Evolutionary conservation across 352 stramenopile species (phyloP), one percentile per base, ranked within the genome.

Genomic region (Phytophthora citricola): DNA sequence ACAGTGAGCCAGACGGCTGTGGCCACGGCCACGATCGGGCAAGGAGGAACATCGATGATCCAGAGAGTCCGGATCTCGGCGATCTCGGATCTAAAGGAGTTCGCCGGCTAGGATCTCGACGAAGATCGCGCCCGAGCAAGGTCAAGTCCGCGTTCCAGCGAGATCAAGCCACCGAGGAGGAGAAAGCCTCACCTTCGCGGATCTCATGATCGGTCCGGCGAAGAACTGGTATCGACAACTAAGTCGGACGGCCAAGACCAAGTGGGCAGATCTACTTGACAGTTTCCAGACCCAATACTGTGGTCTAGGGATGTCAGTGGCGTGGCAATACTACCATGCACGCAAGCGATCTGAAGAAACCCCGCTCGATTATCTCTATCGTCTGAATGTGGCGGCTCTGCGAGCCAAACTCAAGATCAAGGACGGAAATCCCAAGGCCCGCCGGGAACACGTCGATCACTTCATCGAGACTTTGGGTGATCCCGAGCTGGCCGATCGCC

Each of bases 391-490:
- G 0, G 46, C 53, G 0, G 53, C 12, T 7, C 17, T 63, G 1
- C 53, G 47, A 7, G 47, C 62, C 10, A 40, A 29, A 15, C 29
- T 69, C 1, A 14, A 45, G 36, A 41, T 69, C 43, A 57, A 56
- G 17, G 52, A 62, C 12, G 53, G 47, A 5, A 12, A 15, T 5
- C 2, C 14, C 0, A 39, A 46, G 12, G 14, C 4, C 1, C 32
- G n/a, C 12, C 46, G 15, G 1, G 29, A 34, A 11, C 24, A 34
- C 20, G 47, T 27, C 7, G 53, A 57, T 15, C 20, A 57, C 14
- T 62, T 55, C 55, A 54, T 71, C 14, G 53, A 64, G n/a, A 69
- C 58, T 0, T 4, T 69, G 4, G 51, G 43, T 5, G 60, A 69
- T n/a, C 44, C 5, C 17, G 17, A 17, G 17, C 17, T 17, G 17